Percentiles rank a stretch among this genome's conserved stretches.
Conservation (phyloP, 1,284 basidiomycete species). For the Ustilago shanxiensis region DNA sequence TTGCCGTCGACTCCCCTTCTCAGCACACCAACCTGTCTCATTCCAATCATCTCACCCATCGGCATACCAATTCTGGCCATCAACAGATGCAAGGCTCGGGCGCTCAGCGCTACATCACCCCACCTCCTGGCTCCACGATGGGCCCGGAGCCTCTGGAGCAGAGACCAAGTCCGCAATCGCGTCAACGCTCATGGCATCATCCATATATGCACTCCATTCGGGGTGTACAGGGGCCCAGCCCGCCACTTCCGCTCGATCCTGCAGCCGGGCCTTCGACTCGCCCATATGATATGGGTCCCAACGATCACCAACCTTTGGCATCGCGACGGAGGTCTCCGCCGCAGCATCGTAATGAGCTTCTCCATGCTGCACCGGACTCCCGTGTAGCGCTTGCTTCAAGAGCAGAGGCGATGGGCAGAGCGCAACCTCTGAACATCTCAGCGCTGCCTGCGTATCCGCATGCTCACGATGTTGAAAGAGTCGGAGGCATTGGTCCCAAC, state of each 20-base stretch:
- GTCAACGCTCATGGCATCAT: slow-evolving; percentile 51
- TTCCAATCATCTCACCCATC: not conserved
- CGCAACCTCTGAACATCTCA: slow-evolving; percentile 38
- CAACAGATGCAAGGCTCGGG: slow-evolving; percentile 28
- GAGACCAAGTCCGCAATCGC: slow-evolving; percentile 36
- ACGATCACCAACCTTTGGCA: not conserved
- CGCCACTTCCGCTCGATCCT: slow-evolving; percentile 21
- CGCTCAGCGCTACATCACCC: slow-evolving; percentile 27
- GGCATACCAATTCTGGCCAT: not conserved
- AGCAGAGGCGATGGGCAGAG: slow-evolving; percentile 5
- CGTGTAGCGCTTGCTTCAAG: slow-evolving; percentile 26
- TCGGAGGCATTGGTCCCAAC: slow-evolving; percentile 36
- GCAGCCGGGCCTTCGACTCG: slow-evolving; percentile 13
- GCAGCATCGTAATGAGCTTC: slow-evolving; percentile 19
- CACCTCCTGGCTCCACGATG: not conserved
- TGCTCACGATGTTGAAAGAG: slow-evolving; percentile 20
- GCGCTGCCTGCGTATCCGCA: slow-evolving; percentile 15
- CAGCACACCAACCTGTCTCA: not conserved
- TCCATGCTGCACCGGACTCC: slow-evolving; percentile 15
- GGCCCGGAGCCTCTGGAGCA: slow-evolving; percentile 18
- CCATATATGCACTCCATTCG: slow-evolving; percentile 32
- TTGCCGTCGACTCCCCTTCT: slow-evolving; percentile 14
- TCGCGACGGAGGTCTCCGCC: slow-evolving; percentile 22
- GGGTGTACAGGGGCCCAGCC: slow-evolving; percentile 22
- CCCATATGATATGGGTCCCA: slow-evolving; percentile 17